Evolutionary conservation across 495 filamentous ascomycete species (phyloP), one percentile per base, ranked within the genome.

Genomic region (Penicillium waksmanii): DNA sequence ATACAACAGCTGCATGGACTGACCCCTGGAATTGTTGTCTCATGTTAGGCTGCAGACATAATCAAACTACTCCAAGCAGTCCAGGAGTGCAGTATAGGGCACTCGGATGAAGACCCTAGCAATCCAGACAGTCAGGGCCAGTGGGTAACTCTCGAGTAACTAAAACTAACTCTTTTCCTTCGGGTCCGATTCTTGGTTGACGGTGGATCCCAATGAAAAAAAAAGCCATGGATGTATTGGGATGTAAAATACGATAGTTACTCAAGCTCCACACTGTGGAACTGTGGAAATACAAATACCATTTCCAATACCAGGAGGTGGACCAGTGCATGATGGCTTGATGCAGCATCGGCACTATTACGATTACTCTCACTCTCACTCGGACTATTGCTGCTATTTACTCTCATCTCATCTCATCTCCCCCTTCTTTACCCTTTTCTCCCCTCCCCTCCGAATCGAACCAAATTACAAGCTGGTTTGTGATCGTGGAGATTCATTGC

Each of bases 281-380:
- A n/a, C 7, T 27, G 46, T 5, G 6, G 10, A 15, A 11, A 9
- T 23, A 21, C 18, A 23, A 6, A 7, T 23, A 23, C 13, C 19
- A 1, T 1, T 21, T 35, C 23, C 52, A 60, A 59, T 66, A 66
- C 66, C 66, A 69, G 66, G 66, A 66, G 63, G 53, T 23, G 36
- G 50, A 40, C 33, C 40, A 8, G 15, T 49, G 53, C 42, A 55
- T 62, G 51, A 64, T 59, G 57, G 31, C 48, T 34, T 33, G 35
- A 47, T 48, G 54, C 54, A 31, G 27, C 27, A 27, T 31, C 5
- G 6, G 27, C 27, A 31, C 27, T 31, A 31, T 31, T 31, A 23
- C 23, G 23, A 23, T 31, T 31, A 31, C 27, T 31, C 23, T 23
- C 8, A 8, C 27, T 31, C 27, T 31, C 27, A 31, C 27, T 27